phyloP scores from a whole-genome alignment of 108 stramenopile species.

The Schizochytrium sp. region DNA sequence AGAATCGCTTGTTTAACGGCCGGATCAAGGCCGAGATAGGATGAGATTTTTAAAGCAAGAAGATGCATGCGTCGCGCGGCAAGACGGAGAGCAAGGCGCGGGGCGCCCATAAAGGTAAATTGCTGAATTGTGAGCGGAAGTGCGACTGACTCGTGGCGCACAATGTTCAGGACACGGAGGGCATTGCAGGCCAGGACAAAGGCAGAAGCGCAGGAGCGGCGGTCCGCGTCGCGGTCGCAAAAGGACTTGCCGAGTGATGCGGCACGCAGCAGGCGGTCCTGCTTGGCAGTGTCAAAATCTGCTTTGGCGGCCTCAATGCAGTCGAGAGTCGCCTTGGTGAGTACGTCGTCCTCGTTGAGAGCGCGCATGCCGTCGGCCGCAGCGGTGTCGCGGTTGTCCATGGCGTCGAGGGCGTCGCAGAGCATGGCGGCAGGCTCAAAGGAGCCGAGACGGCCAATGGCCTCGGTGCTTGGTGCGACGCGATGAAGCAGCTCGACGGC shows the following conservation, averaged over 20 bases:
- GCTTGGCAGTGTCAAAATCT: constrained; percentile 72
- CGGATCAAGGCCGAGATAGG: constrained; percentile 25
- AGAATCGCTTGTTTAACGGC: constrained; percentile 30
- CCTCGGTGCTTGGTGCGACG: constrained; percentile 76
- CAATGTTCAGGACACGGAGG: not conserved
- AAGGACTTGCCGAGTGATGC: constrained; percentile 88
- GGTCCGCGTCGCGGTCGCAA: constrained; percentile 50
- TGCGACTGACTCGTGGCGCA: not conserved
- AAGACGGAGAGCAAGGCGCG: constrained; percentile 32
- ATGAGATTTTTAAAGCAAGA: constrained; percentile 38
- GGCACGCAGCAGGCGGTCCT: constrained; percentile 77
- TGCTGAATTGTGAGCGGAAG: not conserved
- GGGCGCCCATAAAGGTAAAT: not conserved
- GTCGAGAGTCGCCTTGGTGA: constrained; percentile 63
- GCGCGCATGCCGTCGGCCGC: constrained; percentile 70
- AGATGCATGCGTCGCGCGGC: constrained; percentile 29
- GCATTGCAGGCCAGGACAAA: constrained; percentile 15
- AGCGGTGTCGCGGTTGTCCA: constrained; percentile 66
- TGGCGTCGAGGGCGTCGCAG: constrained; percentile 83
- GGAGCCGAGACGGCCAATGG: constrained; percentile 69
- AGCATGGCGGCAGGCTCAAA: constrained; percentile 87
- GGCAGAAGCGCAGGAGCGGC: not conserved
- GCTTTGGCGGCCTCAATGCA: constrained; percentile 74
- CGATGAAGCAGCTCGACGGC: constrained; percentile 78
- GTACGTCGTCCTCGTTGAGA: constrained; percentile 54